phyloP scores from a whole-genome alignment of 2,329 filamentous ascomycete genomes.

The Didymella glomerata region DNA sequence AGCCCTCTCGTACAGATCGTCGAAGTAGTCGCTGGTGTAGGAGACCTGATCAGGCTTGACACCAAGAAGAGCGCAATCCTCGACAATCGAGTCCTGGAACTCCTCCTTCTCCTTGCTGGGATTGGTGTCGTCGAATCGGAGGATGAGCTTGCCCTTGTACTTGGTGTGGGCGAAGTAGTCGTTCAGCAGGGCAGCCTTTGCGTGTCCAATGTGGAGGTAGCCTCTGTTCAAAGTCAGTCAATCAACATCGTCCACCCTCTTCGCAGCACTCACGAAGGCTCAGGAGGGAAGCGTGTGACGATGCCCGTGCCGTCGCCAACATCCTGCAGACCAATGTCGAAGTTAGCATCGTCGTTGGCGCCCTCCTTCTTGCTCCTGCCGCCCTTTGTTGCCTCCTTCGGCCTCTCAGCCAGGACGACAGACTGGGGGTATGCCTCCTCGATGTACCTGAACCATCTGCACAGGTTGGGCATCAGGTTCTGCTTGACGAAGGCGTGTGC shows the following conservation, averaged over 20 bases:
- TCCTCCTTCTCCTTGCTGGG: constrained; percentile 97
- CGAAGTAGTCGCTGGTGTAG: constrained; percentile 95
- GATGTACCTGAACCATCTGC: constrained; percentile 87
- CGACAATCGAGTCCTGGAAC: constrained; percentile 90
- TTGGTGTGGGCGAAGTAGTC: constrained; percentile 96
- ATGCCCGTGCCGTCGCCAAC: constrained; percentile 78
- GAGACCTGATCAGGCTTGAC: constrained; percentile 87
- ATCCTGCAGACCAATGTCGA: constrained; percentile 86
- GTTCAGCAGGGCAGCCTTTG: constrained; percentile 91
- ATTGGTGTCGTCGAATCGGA: constrained; percentile 97
- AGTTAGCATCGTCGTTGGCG: constrained; percentile 83
- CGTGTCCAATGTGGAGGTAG: constrained; percentile 94
- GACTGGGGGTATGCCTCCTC: constrained; percentile 83
- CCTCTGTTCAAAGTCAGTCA: constrained; percentile 56
- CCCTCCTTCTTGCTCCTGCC: constrained; percentile 79
- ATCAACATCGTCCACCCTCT: background rate
- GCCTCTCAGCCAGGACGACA: constrained; percentile 68
- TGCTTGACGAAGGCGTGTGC: constrained; percentile 82
- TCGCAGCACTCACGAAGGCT: constrained; percentile 75
- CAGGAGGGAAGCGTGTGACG: constrained; percentile 89
- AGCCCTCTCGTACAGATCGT: constrained; percentile 86
- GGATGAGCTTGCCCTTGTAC: constrained; percentile 87
- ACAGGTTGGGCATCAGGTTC: constrained; percentile 76
- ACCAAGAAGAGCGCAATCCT: constrained; percentile 90
- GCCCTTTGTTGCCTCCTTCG: constrained; percentile 57